Percentiles rank a stretch among this genome's conserved stretches.
Evolutionary conservation across 1,284 basidiomycete species (phyloP).

Genomic region (Rhodotorula sp.): DNA sequence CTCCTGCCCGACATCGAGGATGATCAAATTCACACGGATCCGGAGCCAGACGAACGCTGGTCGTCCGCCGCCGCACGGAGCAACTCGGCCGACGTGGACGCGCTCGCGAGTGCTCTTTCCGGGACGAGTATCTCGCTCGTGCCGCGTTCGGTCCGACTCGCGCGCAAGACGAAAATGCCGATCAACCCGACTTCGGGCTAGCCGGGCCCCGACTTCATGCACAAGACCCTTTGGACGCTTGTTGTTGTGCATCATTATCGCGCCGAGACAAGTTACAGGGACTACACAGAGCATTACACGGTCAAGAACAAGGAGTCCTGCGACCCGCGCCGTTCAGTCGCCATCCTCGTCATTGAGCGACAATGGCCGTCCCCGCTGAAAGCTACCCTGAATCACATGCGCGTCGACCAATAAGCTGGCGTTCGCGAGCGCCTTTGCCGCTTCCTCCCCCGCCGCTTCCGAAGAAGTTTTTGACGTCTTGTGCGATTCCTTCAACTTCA

Average conservation of each 20-base stretch:
- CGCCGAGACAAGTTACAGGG: too few relatives aligned
- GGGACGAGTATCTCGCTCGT: slow-evolving; percentile 28
- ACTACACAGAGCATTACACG: too few relatives aligned
- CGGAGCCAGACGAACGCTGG: not conserved
- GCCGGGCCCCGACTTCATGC: too few relatives aligned
- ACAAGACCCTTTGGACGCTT: too few relatives aligned
- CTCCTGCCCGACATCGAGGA: not conserved
- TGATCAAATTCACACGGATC: not conserved
- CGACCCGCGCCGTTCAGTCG: too few relatives aligned
- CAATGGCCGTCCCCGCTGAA: too few relatives aligned
- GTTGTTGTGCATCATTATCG: too few relatives aligned
- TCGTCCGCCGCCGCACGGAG: not conserved
- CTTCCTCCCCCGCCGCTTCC: not conserved
- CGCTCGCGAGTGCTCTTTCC: slow-evolving; percentile 5
- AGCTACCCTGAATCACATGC: too few relatives aligned
- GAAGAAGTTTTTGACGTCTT: not conserved
- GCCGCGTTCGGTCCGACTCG: slow-evolving; percentile 21
- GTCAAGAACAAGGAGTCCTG: too few relatives aligned
- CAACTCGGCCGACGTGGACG: slow-evolving; percentile 19
- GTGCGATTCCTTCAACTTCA: not conserved
- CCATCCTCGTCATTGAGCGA: too few relatives aligned
- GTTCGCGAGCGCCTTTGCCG: not conserved
- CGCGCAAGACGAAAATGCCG: slow-evolving; percentile 15
- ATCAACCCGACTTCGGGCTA: not conserved
- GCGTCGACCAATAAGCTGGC: too few relatives aligned